Base-by-base conservation (phyloP, 495 filamentous ascomycete species). In the Chaetomidium leptoderma region DNA sequence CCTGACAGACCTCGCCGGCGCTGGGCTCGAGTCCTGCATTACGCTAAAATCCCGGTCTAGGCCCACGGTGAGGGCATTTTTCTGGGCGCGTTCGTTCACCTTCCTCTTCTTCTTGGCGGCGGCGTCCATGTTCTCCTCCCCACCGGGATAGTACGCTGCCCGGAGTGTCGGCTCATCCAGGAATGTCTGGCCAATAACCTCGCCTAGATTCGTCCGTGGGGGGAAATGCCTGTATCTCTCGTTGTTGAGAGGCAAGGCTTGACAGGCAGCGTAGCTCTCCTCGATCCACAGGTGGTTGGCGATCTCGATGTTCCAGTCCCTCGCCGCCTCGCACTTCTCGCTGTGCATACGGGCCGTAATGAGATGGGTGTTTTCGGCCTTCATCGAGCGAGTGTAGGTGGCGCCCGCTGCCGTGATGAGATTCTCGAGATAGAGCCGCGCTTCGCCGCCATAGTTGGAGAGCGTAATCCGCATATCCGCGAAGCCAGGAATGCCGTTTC, bases 241-340 rank as follows among this genome's bases (percentile, higher is more conserved):
- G 56, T 88, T 79, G 2, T 86, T 82, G 4, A 90, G 64, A 1
- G 78, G 78, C 63, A 87, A 85, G 37, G 84, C 69, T 65, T 87
- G 75, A 78, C 91, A 96, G 66, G 85, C 88, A 6, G 91, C 89
- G 67, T 97, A 99, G 70, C 90, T 91, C 62, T 99, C 95, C 68
- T 99, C 93, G 44, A 99, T 80, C 93, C 93, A 99, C 1, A 99
- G 77, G 64, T 97, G 92, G 68, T 99, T 99, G 54, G 95, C 78
- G 59, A 95, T 86, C 42, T 92, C 72, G 29, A 97, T 84, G 32
- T 86, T 86, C 93, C 93, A 99, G 69, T 97, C 95, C 62, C 80
- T 81, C 0, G 93, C 93, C 0, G 93, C 93, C 6, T 83, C 83
- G 64, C 86, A 95, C 70, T 99, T 99, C 66, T 97, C 93, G 63